Conservation (phyloP, 2,329 filamentous ascomycete genomes). For the Fusarium robinianum region DNA sequence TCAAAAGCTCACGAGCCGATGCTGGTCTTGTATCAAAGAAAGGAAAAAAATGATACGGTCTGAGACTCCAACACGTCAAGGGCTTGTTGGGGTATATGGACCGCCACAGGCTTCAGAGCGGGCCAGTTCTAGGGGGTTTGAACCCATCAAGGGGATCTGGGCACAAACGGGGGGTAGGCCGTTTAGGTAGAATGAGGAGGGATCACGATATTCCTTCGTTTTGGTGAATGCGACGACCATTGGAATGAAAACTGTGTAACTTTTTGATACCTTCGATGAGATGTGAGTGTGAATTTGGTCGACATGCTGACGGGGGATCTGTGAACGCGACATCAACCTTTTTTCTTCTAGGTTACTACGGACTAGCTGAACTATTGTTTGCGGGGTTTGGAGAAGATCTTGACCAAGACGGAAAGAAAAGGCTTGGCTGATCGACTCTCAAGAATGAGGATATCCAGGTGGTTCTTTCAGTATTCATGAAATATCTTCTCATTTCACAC, state of each 20-base stretch:
- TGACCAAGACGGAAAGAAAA: too few species aligned
- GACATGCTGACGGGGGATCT: slow-evolving; percentile 5
- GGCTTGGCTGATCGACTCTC: too few species aligned
- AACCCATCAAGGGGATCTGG: slow-evolving; percentile 19
- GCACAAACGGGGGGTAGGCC: too few species aligned
- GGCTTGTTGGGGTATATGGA: slow-evolving; percentile 13
- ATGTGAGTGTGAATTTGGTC: slow-evolving; percentile 3
- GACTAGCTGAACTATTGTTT: too few species aligned
- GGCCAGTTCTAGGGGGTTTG: slow-evolving; percentile 11
- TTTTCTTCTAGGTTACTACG: too few species aligned
- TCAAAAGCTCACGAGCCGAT: not conserved
- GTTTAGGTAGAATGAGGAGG: slow-evolving; percentile 26
- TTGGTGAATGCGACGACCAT: slow-evolving; percentile 36
- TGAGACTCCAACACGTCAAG: slow-evolving; percentile 16
- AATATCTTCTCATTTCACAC: too few species aligned
- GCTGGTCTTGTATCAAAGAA: slow-evolving; percentile 12
- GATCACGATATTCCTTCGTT: slow-evolving; percentile 19
- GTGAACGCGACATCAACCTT: too few species aligned
- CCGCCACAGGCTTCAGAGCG: slow-evolving; percentile 11
- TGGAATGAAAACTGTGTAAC: slow-evolving; percentile 30
- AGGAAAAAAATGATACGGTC: slow-evolving; percentile 3
- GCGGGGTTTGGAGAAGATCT: too few species aligned
- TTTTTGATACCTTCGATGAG: slow-evolving; percentile 1
- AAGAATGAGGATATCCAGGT: too few species aligned
- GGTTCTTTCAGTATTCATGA: too few species aligned